Base-by-base conservation (phyloP, 78 protist species). In the Diacronema lutheri region DNA sequence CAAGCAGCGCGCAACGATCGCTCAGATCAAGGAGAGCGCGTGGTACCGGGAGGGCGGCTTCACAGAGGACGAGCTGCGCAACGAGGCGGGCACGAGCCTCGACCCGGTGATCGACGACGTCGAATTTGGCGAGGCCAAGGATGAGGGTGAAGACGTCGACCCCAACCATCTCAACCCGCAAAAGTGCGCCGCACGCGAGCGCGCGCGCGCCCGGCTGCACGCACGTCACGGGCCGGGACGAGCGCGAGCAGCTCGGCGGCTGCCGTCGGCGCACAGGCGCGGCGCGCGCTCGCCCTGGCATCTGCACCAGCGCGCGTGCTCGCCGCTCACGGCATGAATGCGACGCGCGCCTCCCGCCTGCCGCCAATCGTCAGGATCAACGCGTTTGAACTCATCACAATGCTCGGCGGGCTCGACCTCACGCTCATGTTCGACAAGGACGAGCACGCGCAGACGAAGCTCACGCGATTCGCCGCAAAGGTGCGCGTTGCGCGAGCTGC, bases 21-120 rank as follows among this genome's bases (percentile, higher is more conserved):
- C 37, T 13, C 37, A 89, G 12, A 85, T 89, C 85, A 60, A 44
- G 69, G 31, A 0, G 40, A 4, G 16, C 26, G 88, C 79, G 29
- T 89, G 92, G 92, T 89, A 78, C 86, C 20, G 0, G 37, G 69
- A 38, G 77, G 69, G 61, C 21, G 85, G 25, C 19, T 37, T 29
- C 26, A 20, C 55, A 7, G 33, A 25, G 61, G 38, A 25, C 41
- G 55, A 21, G 37, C 25, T 6, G 66, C 13, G 66, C 66, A 35
- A 1, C n/a, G 50, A 3, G 50, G 56, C 3, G 25, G 23, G 79
- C 33, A 20, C 13, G 56, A 6, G 26, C 13, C 57, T 21, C 37
- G 41, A 29, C 38, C 57, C 38, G 21, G 1, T 4, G 57, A 1
- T 4, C 60, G 64, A 57, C 38, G 26, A 20, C 16, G 5, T n/a